Evolutionary conservation across 345 rosid species (phyloP).

Genomic region (Noccaea bulbosa): DNA sequence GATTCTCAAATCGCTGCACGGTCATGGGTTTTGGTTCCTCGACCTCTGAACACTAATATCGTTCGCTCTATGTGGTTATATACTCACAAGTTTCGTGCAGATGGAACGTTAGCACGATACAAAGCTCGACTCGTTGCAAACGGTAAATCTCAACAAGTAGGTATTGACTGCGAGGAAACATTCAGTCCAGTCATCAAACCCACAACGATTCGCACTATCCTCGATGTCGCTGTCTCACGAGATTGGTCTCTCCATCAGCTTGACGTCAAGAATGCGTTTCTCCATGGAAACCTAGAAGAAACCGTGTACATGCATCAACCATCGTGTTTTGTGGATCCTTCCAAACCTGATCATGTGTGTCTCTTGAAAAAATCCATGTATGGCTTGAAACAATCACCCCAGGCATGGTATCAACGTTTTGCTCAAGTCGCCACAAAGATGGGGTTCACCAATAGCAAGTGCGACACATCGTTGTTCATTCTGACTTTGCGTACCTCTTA

Average conservation of each 20-base stretch:
- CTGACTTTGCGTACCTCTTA: neutral
- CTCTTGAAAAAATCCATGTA: neutral
- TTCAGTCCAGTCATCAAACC: neutral
- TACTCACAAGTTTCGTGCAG: too few relatives aligned
- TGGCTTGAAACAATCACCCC: neutral
- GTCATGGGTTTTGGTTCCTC: too few relatives aligned
- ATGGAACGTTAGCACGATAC: too few relatives aligned
- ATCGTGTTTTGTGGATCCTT: neutral
- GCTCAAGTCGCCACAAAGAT: neutral
- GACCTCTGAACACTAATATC: too few relatives aligned
- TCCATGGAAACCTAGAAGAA: neutral
- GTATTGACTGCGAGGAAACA: too few relatives aligned
- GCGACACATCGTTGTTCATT: neutral
- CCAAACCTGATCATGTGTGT: neutral
- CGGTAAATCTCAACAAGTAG: too few relatives aligned
- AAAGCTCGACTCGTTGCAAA: too few relatives aligned
- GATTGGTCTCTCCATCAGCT: neutral
- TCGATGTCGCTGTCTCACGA: neutral
- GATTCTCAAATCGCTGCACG: too few relatives aligned
- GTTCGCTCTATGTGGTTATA: too few relatives aligned
- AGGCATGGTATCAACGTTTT: neutral
- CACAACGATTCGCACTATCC: neutral
- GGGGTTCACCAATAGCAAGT: neutral
- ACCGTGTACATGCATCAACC: neutral
- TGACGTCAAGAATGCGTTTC: too few relatives aligned